Evolutionary conservation across 2,329 filamentous ascomycete genomes (phyloP).

Genomic region (Aspergillus sp.): DNA sequence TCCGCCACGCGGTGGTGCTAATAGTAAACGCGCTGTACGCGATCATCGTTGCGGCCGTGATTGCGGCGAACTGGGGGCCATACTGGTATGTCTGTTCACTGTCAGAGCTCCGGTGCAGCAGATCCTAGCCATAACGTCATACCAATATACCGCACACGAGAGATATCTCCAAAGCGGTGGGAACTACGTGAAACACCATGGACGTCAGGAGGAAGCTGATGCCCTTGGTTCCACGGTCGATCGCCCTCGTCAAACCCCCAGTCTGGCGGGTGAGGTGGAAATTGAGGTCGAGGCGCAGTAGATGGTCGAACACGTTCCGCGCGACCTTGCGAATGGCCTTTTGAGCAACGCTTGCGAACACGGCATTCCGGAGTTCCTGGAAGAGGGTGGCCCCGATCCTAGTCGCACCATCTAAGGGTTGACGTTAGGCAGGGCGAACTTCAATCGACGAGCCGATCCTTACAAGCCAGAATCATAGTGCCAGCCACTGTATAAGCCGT

Average conservation of each 20-base stretch:
- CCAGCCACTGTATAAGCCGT: constrained; percentile 84
- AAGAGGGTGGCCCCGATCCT: constrained; percentile 82
- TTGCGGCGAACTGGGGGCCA: constrained; percentile 79
- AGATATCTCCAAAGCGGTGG: constrained; percentile 84
- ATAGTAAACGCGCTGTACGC: constrained; percentile 97
- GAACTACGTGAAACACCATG: constrained; percentile 96
- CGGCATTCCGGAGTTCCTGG: constrained; percentile 87
- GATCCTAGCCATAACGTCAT: constrained; percentile 12
- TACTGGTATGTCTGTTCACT: constrained; percentile 71
- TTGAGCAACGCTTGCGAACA: constrained; percentile 94
- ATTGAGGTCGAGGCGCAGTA: constrained; percentile 78
- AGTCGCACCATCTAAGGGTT: constrained; percentile 60
- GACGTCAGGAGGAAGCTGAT: constrained; percentile 95
- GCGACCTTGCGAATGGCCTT: constrained; percentile 91
- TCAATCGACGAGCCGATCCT: constrained; percentile 15
- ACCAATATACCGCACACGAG: constrained; percentile 90
- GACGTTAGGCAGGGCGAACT: constrained; percentile 7
- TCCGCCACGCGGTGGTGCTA: constrained; percentile 90
- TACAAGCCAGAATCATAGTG: constrained; percentile 81
- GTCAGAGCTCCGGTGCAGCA: constrained; percentile 8
- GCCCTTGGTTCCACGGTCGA: constrained; percentile 94
- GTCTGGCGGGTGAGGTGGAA: constrained; percentile 95
- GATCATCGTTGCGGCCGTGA: constrained; percentile 84
- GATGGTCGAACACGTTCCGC: constrained; percentile 81
- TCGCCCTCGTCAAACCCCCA: constrained; percentile 82